Evolutionary conservation across 2,329 filamentous ascomycete genomes (phyloP).

Genomic region (Arthrobotrys entomopaga): DNA sequence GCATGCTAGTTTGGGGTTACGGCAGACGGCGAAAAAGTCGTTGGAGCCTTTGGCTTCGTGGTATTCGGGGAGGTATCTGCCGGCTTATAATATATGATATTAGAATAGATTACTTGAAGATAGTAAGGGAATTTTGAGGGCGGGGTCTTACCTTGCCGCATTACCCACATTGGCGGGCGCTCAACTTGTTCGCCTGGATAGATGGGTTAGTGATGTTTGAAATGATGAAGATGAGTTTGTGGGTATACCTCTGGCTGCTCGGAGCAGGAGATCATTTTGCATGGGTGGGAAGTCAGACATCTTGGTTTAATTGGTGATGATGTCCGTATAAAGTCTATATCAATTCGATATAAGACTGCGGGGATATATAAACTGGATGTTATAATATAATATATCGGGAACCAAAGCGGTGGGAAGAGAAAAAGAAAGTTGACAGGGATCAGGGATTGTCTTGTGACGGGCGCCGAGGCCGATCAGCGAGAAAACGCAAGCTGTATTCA

Average conservation of each 20-base stretch:
- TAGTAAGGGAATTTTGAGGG: constrained; percentile 15
- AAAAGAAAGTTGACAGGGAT: not conserved
- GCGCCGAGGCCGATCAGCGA: constrained; percentile 23
- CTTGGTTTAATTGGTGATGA: constrained; percentile 23
- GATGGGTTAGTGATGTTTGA: constrained; percentile 32
- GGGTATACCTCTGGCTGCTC: constrained; percentile 81
- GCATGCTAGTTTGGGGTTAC: constrained; percentile 88
- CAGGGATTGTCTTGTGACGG: not conserved
- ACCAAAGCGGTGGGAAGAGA: constrained; percentile 11
- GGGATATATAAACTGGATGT: no score
- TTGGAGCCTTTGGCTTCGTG: constrained; percentile 89
- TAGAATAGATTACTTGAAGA: not conserved
- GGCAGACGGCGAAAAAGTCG: constrained; percentile 99
- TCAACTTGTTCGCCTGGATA: constrained; percentile 83
- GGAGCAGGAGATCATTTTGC: constrained; percentile 90
- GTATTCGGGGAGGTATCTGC: constrained; percentile 94
- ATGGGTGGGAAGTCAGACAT: constrained; percentile 76
- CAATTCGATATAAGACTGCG: no score
- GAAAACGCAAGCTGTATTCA: constrained; percentile 18
- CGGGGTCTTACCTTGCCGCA: constrained; percentile 85
- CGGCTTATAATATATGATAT: constrained; percentile 69
- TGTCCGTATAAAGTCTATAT: not conserved
- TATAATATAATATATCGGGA: not conserved
- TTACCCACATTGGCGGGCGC: constrained; percentile 96
- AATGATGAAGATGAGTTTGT: not conserved